Conservation (phyloP, 768 basidiomycete species). For the Butyriboletus loyo region DNA sequence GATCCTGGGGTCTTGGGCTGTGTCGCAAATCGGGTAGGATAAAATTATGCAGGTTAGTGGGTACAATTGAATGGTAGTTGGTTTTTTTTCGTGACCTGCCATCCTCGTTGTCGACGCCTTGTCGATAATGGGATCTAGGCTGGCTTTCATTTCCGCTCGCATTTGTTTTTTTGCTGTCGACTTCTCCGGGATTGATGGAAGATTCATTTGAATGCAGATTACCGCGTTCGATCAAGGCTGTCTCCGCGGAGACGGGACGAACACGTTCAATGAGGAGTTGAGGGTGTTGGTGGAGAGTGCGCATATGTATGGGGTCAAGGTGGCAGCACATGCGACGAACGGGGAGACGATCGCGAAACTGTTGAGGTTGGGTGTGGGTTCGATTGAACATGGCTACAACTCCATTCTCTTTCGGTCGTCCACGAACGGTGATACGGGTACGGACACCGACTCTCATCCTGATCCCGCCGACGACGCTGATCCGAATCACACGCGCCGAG, state of each 20-base stretch:
- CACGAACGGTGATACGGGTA: not conserved
- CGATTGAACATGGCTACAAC: conserved; percentile 55
- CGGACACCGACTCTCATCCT: not conserved
- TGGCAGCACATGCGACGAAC: conserved; percentile 52
- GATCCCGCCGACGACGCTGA: not conserved
- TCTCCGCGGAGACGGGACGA: conserved; percentile 36
- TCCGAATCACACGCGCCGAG: not conserved
- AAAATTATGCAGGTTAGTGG: conserved; percentile 53
- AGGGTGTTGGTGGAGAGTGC: conserved; percentile 49
- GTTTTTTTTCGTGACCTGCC: not conserved
- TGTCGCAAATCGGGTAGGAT: not conserved
- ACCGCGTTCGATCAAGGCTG: conserved; percentile 47
- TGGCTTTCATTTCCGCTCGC: conserved; percentile 10
- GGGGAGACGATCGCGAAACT: conserved; percentile 34
- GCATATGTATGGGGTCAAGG: conserved; percentile 50
- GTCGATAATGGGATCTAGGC: conserved; percentile 3
- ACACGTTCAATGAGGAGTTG: conserved; percentile 48
- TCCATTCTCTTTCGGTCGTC: conserved; percentile 9
- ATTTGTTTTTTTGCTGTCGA: not conserved
- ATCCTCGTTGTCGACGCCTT: conserved; percentile 4
- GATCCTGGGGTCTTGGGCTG: not conserved
- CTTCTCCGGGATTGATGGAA: not conserved
- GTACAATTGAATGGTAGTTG: not conserved
- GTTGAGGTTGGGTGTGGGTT: conserved; percentile 37
- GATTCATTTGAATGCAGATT: conserved; percentile 39